Evolutionary conservation across 2,329 filamentous ascomycete species (phyloP), one percentile per base, ranked within the genome.

Genomic region (Aspergillus texensis): DNA sequence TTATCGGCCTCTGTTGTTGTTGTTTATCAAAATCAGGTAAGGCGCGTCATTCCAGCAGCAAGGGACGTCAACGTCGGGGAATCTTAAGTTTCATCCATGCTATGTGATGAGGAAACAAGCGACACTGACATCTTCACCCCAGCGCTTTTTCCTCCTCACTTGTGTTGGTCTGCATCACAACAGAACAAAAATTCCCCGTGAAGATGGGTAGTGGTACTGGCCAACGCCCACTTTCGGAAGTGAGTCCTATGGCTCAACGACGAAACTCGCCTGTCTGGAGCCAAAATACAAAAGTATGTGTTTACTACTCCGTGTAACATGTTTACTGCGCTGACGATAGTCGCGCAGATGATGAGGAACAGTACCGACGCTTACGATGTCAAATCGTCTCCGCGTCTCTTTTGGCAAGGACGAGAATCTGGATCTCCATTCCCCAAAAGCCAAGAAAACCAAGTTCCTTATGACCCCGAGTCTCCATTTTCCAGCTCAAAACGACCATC

Each of bases 241-340:
- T 99, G 74, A 92, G 91, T 71, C 91, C 91, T 58, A 91, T 91
- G 66, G 92, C 94, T 80, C 90, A 89, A 78, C 88, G 94, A 76
- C 87, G 94, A 72, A 98, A 98, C 82, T 97, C 94, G 57, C 93
- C 94, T 59, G 96, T 91, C 82, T 96, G 90, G 87, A 93, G 91
- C 73, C 91, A 94, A 77, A 78, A 81, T 65, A 84, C 82, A 63
- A 93, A 91, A 86, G 91, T 94, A 84, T 77, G 78, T 52, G 24
- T 19, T 12, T 24, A 39, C 32, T 26, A 14, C 24, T 30, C 30
- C 21, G 4, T 45, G 21, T 24, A 21, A 24, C 2, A 32, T 24
- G 21, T 21, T 16, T 10, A 16, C 26, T 8, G 24, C 43, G 26
- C 73, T 77, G 57, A 77, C 58, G 50, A 63, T 56, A 41, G 65